Conservation (phyloP, 371 early-diverging fungal genomes). For the Fennellomyces sp. region DNA sequence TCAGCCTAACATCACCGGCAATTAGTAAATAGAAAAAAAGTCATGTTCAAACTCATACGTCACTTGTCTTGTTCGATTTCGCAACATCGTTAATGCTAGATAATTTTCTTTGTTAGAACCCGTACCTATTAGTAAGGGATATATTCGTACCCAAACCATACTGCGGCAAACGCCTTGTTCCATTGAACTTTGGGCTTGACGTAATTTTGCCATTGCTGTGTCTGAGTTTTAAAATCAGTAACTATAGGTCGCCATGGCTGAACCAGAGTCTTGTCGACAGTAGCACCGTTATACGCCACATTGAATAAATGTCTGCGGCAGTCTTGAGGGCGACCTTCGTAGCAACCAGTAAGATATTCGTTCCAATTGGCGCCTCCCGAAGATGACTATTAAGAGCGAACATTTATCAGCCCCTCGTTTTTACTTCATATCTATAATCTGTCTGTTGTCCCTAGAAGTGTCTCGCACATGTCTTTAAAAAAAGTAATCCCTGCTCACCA, state of each 20-base stretch:
- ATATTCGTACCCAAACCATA: constrained; percentile 2
- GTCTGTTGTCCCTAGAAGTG: not conserved
- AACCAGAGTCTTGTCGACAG: not conserved
- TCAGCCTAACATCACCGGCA: constrained; percentile 1
- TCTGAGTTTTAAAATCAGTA: not conserved
- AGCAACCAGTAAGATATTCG: constrained; percentile 3
- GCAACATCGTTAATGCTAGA: constrained; percentile 7
- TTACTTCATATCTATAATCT: too few species aligned
- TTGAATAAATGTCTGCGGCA: constrained; percentile 5
- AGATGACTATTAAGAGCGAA: not conserved
- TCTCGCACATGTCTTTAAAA: too few species aligned
- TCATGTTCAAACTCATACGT: not conserved
- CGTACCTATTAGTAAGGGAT: not conserved
- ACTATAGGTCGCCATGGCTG: not conserved
- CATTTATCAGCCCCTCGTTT: too few species aligned
- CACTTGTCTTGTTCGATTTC: not conserved
- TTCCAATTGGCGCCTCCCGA: constrained; percentile 7
- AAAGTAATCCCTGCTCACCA: not conserved
- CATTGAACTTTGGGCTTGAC: not conserved
- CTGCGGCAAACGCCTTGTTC: not conserved
- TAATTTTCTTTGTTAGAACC: too few species aligned
- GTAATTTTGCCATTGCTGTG: not conserved
- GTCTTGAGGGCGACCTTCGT: constrained; percentile 2
- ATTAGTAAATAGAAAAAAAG: not conserved
- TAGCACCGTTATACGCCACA: constrained; percentile 7